These are phyloP conservation scores for Cudoniella acicularis DNA, from an alignment of 495 filamentous ascomycete genomes.

Conservation along the genomic window DNA sequence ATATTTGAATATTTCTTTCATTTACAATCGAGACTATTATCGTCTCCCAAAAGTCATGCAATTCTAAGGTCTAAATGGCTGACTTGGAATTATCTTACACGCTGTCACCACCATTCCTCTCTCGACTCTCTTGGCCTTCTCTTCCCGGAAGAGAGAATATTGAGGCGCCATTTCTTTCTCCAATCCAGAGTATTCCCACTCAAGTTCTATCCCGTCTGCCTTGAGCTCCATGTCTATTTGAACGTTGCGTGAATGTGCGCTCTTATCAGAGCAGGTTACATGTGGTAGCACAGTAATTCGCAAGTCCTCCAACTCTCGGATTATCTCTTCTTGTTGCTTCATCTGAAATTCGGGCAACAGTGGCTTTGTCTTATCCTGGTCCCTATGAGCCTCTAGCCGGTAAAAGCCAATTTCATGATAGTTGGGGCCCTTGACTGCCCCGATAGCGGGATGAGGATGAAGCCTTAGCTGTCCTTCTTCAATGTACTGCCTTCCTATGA, in stretches of 20 bases:
- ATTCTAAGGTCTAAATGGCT: no score
- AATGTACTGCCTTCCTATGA: conserved; percentile 29
- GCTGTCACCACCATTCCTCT: no score
- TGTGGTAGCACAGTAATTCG: neutral
- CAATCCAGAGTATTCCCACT: no score
- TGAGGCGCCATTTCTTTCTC: no score
- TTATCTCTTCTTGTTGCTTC: conserved; percentile 5
- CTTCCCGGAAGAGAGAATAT: no score
- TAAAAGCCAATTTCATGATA: conserved; percentile 34
- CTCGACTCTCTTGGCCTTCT: no score
- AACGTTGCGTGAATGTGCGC: neutral
- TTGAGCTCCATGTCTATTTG: neutral
- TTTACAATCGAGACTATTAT: no score
- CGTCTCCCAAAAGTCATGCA: no score
- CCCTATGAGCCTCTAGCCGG: conserved; percentile 34
- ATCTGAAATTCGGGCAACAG: conserved; percentile 26
- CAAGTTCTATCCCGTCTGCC: no score
- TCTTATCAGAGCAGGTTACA: neutral
- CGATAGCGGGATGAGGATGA: conserved; percentile 34
- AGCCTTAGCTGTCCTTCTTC: conserved; percentile 26
- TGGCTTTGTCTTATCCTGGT: conserved; percentile 29
- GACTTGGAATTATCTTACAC: no score
- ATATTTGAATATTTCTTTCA: no score
- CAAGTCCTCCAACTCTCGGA: neutral
- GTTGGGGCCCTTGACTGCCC: conserved; percentile 41